Conservation (phyloP, 768 basidiomycete species). For the Rhodotorula graminis region DNA sequence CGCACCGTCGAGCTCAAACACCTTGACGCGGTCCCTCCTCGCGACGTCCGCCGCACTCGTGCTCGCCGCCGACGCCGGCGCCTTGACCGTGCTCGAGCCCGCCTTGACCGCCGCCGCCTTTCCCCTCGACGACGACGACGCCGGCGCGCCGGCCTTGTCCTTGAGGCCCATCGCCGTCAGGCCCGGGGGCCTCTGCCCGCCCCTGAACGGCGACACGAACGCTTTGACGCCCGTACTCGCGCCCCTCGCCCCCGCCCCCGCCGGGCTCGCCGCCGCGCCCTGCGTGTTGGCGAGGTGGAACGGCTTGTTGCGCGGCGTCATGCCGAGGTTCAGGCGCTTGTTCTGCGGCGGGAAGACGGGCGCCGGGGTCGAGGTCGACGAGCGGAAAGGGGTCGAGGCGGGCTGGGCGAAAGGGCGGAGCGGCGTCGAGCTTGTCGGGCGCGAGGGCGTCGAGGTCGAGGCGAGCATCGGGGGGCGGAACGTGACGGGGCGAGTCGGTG, state of each 20-base stretch:
- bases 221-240: conserved; percentile 7
- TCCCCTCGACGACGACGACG: not conserved
- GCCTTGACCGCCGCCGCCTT: not conserved
- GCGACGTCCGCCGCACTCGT: not conserved
- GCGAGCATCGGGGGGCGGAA: conserved; percentile 17
- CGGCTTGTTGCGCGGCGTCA: conserved; percentile 37
- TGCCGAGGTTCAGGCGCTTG: conserved; percentile 35
- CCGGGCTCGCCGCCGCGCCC: not conserved
- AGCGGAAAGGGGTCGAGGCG: not conserved
- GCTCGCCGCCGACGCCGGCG: not conserved
- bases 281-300: conserved; percentile 29
- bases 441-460: not conserved
- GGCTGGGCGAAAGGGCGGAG: not conserved
- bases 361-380: not conserved
- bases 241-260: not conserved
- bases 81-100: not conserved
- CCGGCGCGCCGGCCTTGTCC: not conserved
- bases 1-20: conserved; percentile 39
- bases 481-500: not conserved
- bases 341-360: conserved; percentile 7
- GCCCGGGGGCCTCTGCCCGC: conserved; percentile 33
- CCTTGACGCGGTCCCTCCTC: conserved; percentile 7
- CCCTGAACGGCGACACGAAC: conserved; percentile 42
- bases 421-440: not conserved
- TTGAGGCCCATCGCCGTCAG: conserved; percentile 31